Base-by-base conservation (phyloP, 2,329 filamentous ascomycete genomes). In the Teratosphaeria epicoccoides region DNA sequence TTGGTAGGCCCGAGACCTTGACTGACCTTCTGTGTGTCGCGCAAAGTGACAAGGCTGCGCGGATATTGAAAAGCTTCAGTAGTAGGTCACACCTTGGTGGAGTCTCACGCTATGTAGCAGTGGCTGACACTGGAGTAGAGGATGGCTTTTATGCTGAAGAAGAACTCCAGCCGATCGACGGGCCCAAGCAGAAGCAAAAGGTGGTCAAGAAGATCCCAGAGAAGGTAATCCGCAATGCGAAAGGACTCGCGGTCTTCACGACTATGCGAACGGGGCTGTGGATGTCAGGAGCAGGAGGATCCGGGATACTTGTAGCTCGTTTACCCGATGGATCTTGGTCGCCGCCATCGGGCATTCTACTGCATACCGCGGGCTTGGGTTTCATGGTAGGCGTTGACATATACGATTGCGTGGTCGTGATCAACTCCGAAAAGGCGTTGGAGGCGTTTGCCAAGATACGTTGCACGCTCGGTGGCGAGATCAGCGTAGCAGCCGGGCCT, bases 181-280 rank as follows among this genome's bases (percentile, higher is more conserved):
- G 71, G 4, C 78, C 79, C 57, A 74, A 80, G 68, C 76, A 77
- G 54, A 83, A 80, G 63, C 82, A 84, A 59, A 76, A 71, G 59
- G 77, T 84, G 46, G 65, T 87, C 49, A 88, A 91, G 70, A 93
- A 89, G 72, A 96, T 97, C 24, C 91, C 91, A 0, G 74, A 83
- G 52, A 79, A 73, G 63, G 88, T 96, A 52, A 88, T 97, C 60
- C 82, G 87, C 64, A 87, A 93, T 70, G 89, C 90, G 24, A 88
- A 91, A 59, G 91, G 88, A 10, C 78, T 97, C 52, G 90, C 88
- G 50, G 87, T 97, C 59, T 96, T 96, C 72, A 95, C 90, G 0
- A 95, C 88, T 25, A 95, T 96, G 88, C 84, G 91, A 54, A 91
- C 88, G 12, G 91, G 91, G 11, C 73, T 96, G 26, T 95, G 90